Evolutionary conservation across 192 early-diverging fungal species (phyloP), one percentile per base, ranked within the genome.

Genomic region (Chytriomyces sp.): DNA sequence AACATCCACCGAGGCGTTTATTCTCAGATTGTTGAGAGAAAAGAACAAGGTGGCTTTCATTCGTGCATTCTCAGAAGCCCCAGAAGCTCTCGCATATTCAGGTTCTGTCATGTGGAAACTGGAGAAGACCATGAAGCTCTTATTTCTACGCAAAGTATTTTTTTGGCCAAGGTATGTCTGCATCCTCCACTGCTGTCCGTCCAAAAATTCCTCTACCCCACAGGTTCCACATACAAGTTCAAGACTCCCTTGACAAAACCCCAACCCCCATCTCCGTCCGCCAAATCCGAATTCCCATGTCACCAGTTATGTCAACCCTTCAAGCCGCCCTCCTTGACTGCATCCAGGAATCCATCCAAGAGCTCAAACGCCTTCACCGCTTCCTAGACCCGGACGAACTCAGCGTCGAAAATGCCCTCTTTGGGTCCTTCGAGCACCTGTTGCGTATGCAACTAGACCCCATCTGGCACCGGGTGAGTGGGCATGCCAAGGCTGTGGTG

Each of bases 41-140:
- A 78, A 87, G 10, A 98, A 98, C 80, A 82, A 89, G 74, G 78
- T 81, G 61, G 77, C 91, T 3, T 98, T 97, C 61, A 93, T 99
- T 76, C 95, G 96, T 74, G 97, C 95, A 0, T 91, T 99, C 56
- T 93, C 93, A 39, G 95, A 98, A 62, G 78, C 84, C 22, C 94
- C 96, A 7, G 92, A 94, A 62, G 61, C 86, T 0, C 92, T 99
- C 67, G 85, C 86, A 0, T 30, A 25, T 28, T 30, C 63, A 17
- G 64, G 83, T 63, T n/a, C n/a, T n/a, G 94, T 94, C 28, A 91
- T 96, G 69, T 89, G 91, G 56, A 95, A 95, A 26, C 75, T 98
- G 6, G 94, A 98, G 65, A 92, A 92, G 78, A 89, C 88, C 6
- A 78, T 99, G 61, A 92, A 92, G 73, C 82, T 84, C 5, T 85